Percentiles rank a stretch among this genome's conserved stretches.
Evolutionary conservation across 2,329 filamentous ascomycete species (phyloP).

Genomic region (Ophiosphaerella narmari): DNA sequence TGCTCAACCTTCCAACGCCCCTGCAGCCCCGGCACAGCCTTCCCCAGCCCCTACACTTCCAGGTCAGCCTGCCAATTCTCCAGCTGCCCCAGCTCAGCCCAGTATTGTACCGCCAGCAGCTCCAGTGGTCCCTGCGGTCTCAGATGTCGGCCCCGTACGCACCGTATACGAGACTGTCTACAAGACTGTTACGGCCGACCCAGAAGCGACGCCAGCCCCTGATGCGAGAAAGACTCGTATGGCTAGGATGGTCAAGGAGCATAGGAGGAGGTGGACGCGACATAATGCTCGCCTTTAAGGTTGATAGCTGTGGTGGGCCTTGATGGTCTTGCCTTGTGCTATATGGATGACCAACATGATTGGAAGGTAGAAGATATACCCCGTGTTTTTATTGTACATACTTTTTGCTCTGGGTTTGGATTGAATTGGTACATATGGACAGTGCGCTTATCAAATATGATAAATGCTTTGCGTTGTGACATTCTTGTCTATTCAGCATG

Average conservation of each 20-base stretch:
- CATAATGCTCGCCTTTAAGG: slow-evolving; percentile 16
- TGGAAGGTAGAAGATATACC: slow-evolving; percentile 13
- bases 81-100: slow-evolving; percentile 3
- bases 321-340: not conserved
- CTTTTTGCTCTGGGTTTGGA: not conserved
- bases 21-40: slow-evolving; percentile 1
- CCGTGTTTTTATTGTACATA: slow-evolving; percentile 14
- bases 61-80: not conserved
- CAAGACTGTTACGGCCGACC: slow-evolving; percentile 14
- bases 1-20: not conserved
- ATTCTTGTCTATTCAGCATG: too few species aligned
- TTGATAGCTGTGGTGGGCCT: not conserved
- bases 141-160: slow-evolving; percentile 5
- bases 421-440: not conserved
- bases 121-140: slow-evolving; percentile 7
- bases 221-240: slow-evolving; percentile 12
- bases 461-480: too few species aligned
- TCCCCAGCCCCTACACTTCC: slow-evolving; percentile 5
- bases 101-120: slow-evolving; percentile 3
- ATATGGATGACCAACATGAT: slow-evolving; percentile 4
- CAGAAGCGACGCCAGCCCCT: slow-evolving; percentile 12
- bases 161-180: slow-evolving; percentile 23
- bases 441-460: too few species aligned
- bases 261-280: slow-evolving; percentile 17
- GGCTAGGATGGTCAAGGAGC: slow-evolving; percentile 21